A percentile compares a stretch with the other conserved stretches of the same genome.
Conservation (phyloP, 2,329 filamentous ascomycete species). For the Colletotrichum somersetense region DNA sequence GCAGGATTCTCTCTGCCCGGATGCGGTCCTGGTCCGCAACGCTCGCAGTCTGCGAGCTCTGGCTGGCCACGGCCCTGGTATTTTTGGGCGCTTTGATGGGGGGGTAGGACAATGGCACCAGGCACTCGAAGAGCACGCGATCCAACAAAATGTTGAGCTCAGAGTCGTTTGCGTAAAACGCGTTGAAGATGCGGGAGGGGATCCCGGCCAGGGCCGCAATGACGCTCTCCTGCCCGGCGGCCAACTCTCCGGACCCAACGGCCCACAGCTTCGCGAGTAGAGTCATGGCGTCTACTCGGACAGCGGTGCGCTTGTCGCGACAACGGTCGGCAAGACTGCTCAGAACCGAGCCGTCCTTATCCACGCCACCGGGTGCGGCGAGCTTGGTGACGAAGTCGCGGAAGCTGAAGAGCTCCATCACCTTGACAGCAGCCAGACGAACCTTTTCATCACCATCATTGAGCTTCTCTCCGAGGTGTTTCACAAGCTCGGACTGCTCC, state of each 20-base stretch:
- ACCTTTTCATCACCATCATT: slow-evolving; percentile 93
- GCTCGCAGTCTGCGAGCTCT: slow-evolving; percentile 58
- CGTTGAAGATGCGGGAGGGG: slow-evolving; percentile 86
- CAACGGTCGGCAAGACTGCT: slow-evolving; percentile 87
- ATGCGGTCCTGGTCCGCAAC: slow-evolving; percentile 79
- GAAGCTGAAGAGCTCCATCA: slow-evolving; percentile 84
- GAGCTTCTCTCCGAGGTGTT: slow-evolving; percentile 82
- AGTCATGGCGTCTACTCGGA: slow-evolving; percentile 89
- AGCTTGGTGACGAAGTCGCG: slow-evolving; percentile 85
- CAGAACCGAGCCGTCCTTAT: slow-evolving; percentile 82
- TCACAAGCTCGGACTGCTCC: slow-evolving; percentile 82
- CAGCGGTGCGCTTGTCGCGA: slow-evolving; percentile 84
- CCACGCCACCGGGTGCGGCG: slow-evolving; percentile 79
- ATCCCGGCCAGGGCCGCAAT: slow-evolving; percentile 82
- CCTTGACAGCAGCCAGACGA: slow-evolving; percentile 87
- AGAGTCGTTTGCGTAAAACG: slow-evolving; percentile 88
- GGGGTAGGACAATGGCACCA: slow-evolving; percentile 92
- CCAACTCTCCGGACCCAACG: slow-evolving; percentile 89
- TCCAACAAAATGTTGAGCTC: slow-evolving; percentile 90
- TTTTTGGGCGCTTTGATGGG: slow-evolving; percentile 67
- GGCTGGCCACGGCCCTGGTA: slow-evolving; percentile 66
- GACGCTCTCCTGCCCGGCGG: slow-evolving; percentile 83
- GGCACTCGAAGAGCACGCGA: slow-evolving; percentile 84
- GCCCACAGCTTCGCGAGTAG: slow-evolving; percentile 91
- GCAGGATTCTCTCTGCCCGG: slow-evolving; percentile 84